Percentiles rank a stretch among this genome's conserved stretches.
Evolutionary conservation across 2,329 filamentous ascomycete species (phyloP).

Genomic region (Alternaria novae-zelandiae): DNA sequence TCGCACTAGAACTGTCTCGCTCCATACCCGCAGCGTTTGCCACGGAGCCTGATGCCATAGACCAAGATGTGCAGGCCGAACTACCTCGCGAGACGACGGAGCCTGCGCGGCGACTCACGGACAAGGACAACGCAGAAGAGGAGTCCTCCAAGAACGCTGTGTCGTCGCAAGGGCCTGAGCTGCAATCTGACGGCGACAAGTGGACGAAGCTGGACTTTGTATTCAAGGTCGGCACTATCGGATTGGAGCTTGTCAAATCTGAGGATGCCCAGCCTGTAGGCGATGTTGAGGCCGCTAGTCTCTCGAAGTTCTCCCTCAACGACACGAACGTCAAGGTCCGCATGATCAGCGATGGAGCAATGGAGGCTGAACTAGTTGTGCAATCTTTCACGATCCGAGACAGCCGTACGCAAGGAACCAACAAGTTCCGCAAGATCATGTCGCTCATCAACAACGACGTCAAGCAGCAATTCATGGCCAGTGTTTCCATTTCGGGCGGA

Average conservation of each 20-base stretch:
- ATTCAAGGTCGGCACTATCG: conserved; percentile 87
- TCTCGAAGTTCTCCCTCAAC: conserved; percentile 94
- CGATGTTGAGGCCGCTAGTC: conserved; percentile 76
- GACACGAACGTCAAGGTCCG: conserved; percentile 89
- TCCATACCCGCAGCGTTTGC: conserved; percentile 89
- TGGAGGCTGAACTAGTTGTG: conserved; percentile 92
- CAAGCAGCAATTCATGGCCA: conserved; percentile 96
- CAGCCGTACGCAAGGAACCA: conserved; percentile 84
- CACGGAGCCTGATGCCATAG: conserved; percentile 69
- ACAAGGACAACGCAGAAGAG: conserved; percentile 42
- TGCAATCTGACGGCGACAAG: conserved; percentile 69
- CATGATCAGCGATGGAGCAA: conserved; percentile 87
- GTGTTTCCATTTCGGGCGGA: conserved; percentile 87
- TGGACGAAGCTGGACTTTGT: conserved; percentile 95
- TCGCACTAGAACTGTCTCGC: conserved; percentile 83
- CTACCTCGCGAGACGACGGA: conserved; percentile 65
- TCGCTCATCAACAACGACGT: conserved; percentile 92
- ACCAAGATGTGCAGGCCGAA: conserved; percentile 76
- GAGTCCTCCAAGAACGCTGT: conserved; percentile 58
- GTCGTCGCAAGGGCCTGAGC: conserved; percentile 65
- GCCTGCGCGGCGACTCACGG: conserved; percentile 54
- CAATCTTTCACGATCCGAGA: conserved; percentile 95
- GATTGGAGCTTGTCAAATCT: conserved; percentile 83
- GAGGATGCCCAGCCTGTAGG: conserved; percentile 78
- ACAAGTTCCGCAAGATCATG: conserved; percentile 99